These are phyloP conservation scores for Alternaria sp. DNA, from an alignment of 2,329 filamentous ascomycete genomes.

Conservation along the genomic window DNA sequence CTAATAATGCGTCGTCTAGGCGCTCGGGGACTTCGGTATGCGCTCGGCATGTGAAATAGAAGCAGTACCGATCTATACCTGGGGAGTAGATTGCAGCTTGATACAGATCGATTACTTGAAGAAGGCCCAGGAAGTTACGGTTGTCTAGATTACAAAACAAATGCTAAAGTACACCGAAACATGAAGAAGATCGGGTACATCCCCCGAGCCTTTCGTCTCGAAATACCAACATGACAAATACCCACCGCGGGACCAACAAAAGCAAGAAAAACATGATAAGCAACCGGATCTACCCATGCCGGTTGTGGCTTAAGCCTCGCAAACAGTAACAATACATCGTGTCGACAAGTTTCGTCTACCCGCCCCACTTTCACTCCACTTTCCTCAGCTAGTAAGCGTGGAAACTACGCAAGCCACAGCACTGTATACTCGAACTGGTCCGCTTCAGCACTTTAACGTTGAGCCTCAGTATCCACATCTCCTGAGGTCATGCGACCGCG, in stretches of 20 bases:
- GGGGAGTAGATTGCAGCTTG: background rate
- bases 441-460: background rate
- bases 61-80: background rate
- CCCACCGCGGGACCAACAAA: background rate
- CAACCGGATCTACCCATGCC: background rate
- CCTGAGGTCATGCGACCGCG: background rate
- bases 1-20: background rate
- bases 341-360: background rate
- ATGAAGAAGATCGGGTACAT: background rate
- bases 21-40: background rate
- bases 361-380: conserved; percentile 18
- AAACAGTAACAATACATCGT: background rate
- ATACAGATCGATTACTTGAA: background rate
- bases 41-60: background rate
- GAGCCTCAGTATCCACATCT: background rate
- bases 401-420: conserved; percentile 12
- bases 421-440: background rate
- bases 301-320: background rate
- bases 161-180: background rate
- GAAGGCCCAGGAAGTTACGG: background rate
- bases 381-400: conserved; percentile 33
- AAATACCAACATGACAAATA: background rate
- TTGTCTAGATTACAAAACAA: background rate
- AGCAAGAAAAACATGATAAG: background rate
- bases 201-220: background rate